A percentile compares a stretch with the other conserved stretches of the same genome.
These are phyloP conservation scores for Elaeagnus macrophylla DNA, from an alignment of 306 rosid genomes.

Conservation along the genomic window DNA sequence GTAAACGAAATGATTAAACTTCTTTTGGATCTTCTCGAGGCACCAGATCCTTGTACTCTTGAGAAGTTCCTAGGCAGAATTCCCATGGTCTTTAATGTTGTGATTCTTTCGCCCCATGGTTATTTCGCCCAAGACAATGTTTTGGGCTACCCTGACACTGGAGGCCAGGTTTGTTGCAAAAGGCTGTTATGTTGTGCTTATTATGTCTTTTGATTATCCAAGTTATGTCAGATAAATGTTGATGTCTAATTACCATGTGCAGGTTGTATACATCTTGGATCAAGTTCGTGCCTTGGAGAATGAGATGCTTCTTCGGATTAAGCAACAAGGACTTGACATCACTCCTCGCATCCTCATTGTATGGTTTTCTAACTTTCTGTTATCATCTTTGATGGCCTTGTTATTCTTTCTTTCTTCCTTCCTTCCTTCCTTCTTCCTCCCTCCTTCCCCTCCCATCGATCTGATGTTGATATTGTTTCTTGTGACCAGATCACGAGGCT, in stretches of 20 bases:
- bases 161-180: conserved; percentile 70
- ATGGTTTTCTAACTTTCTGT: conserved; percentile 12
- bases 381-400: too few relatives aligned
- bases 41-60: conserved; percentile 93
- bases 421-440: not conserved
- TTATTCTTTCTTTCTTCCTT: not conserved
- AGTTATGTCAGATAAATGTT: conserved; percentile 1
- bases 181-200: not conserved
- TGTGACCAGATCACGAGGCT: conserved; percentile 71
- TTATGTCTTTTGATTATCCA: not conserved
- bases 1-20: conserved; percentile 80
- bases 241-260: conserved; percentile 4
- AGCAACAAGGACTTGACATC: conserved; percentile 86
- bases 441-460: too few relatives aligned
- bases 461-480: conserved; percentile 8
- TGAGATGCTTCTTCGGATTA: conserved; percentile 87
- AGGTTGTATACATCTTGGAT: conserved; percentile 99
- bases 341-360: conserved; percentile 88
- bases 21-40: conserved; percentile 96
- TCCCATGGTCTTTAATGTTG: conserved; percentile 97
- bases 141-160: conserved; percentile 96
- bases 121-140: conserved; percentile 98
- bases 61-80: conserved; percentile 87
- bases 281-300: conserved; percentile 98
- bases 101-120: conserved; percentile 95